A percentile compares a stretch with the other conserved stretches of the same genome.
Evolutionary conservation across 129 eudicot species (phyloP).

Genomic region (Ambrosia trifida): DNA sequence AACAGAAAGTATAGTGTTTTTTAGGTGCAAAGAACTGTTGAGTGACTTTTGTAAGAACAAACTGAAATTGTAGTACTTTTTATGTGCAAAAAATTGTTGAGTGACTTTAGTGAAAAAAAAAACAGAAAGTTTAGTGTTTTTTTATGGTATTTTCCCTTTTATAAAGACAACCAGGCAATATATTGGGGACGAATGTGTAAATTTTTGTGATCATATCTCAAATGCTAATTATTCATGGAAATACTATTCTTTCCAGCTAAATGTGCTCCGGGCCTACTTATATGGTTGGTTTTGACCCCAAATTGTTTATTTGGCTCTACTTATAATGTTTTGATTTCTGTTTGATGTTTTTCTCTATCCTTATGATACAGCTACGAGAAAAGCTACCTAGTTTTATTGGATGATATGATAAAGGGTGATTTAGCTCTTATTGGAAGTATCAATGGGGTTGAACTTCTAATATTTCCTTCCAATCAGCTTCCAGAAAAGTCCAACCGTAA

Average conservation of each 20-base stretch:
- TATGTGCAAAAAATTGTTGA: no score
- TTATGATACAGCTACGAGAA: constrained; percentile 68
- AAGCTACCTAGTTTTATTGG: constrained; percentile 73
- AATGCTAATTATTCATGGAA: background rate
- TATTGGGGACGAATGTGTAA: background rate
- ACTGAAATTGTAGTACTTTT: no score
- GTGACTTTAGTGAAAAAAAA: no score
- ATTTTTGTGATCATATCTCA: background rate
- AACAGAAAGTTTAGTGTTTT: no score
- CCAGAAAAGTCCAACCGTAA: constrained; percentile 81
- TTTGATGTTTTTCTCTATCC: constrained; percentile 14
- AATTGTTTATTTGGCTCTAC: background rate
- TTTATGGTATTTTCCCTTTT: no score
- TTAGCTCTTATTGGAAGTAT: constrained; percentile 84
- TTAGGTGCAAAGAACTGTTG: no score
- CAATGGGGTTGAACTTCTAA: constrained; percentile 84
- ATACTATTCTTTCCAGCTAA: background rate
- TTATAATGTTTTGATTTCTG: background rate
- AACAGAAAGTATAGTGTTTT: no score
- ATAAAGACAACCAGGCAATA: background rate
- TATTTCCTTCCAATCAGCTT: constrained; percentile 90
- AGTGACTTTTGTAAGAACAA: no score
- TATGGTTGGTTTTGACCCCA: background rate
- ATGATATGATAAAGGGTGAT: constrained; percentile 80
- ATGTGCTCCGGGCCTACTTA: background rate